Evolutionary conservation across 2,329 filamentous ascomycete species (phyloP), one percentile per base, ranked within the genome.

Genomic region (Cadophora sp.): DNA sequence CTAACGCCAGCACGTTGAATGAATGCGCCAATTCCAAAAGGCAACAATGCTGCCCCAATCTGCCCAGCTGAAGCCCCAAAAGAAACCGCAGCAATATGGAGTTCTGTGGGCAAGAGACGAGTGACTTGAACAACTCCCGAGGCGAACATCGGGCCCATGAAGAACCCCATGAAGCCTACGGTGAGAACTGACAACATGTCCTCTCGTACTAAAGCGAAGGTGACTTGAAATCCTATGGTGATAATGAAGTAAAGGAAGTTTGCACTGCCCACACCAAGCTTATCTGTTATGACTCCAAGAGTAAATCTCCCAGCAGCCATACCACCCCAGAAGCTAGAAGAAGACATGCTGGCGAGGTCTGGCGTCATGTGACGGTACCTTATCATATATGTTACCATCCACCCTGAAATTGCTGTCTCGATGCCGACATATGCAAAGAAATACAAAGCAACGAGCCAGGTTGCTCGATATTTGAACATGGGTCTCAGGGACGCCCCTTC

Each of bases 71-170:
- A 56, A 7, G 53, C 53, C 9, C 53, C 53, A 20, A 56, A 56
- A 13, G 53, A 56, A 13, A 56, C 33, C 36, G 53, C 33, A 4
- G 53, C 53, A 20, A 56, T 36, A 22, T 56, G 53, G 16, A 56
- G 20, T 41, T 56, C 53, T 13, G 27, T 2, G 11, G 53, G 53
- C 9, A 56, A 36, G 4, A 56, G 53, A 22, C 53, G 53, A 22
- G 53, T 41, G 18, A 56, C 30, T n/a, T 39, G 33, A 22, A 56
- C 53, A 22, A 56, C 39, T 9, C 53, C 53, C 20, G 27, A 56
- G n/a, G 53, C 53, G 11, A 56, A 56, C 30, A 56, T 39, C 1
- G 53, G 53, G 7, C 53, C 53, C 53, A 56, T 56, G 33, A 56
- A 56, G n/a, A 56, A 56, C 3, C 53, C 53, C 22, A 56, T 39